Conservation (phyloP, 805 yeast species). For the Candida montana region DNA sequence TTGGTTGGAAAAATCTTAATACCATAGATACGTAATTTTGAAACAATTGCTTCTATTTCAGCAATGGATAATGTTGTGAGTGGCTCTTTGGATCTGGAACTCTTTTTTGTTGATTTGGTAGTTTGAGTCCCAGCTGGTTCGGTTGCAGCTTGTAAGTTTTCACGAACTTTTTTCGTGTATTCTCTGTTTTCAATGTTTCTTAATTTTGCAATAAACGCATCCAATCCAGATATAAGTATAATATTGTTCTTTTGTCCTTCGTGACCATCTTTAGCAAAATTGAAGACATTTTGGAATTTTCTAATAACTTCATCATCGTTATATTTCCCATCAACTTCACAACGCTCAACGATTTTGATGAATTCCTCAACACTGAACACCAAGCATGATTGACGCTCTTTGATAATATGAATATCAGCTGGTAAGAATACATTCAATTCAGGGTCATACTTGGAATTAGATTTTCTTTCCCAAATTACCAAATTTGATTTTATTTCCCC, state of each 20-base stretch:
- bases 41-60: conserved; percentile 37
- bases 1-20: conserved; percentile 47
- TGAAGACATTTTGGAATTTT: conserved; percentile 16
- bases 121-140: not conserved
- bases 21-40: conserved; percentile 42
- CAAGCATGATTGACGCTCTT: conserved; percentile 40
- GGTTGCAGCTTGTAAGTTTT: conserved; percentile 15
- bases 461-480: conserved; percentile 47
- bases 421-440: conserved; percentile 52
- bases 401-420: conserved; percentile 31
- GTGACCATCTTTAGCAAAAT: conserved; percentile 18
- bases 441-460: conserved; percentile 43
- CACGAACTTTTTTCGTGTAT: conserved; percentile 35
- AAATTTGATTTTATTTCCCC: conserved; percentile 1
- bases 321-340: conserved; percentile 20
- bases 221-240: conserved; percentile 44
- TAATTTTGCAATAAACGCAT: conserved; percentile 39
- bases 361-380: conserved; percentile 44
- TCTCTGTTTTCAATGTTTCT: conserved; percentile 40
- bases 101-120: conserved; percentile 1
- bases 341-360: conserved; percentile 23
- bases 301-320: conserved; percentile 5
- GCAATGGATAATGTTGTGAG: conserved; percentile 6
- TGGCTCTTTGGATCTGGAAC: conserved; percentile 5
- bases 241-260: conserved; percentile 26